Conservation (phyloP, 1,139 yeast genomes). For the Yamadazyma atmosphaerica region DNA sequence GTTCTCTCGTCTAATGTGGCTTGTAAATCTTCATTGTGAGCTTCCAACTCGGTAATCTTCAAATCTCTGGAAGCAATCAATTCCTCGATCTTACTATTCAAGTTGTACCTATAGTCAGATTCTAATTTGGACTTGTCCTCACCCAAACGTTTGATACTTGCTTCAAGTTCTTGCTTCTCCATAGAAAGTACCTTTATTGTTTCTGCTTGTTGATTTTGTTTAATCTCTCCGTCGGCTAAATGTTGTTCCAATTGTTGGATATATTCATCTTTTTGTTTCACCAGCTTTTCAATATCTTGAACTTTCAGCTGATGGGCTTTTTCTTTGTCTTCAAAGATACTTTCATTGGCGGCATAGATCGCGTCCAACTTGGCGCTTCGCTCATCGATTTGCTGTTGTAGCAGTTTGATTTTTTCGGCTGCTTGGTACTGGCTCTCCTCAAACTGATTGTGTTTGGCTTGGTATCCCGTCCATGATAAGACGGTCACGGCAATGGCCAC, state of each 20-base stretch:
- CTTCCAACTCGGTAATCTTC: conserved; percentile 12
- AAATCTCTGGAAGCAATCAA: conserved; percentile 28
- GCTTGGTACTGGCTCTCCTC: conserved; percentile 8
- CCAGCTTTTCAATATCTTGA: neutral
- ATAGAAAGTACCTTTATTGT: conserved; percentile 5
- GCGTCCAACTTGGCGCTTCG: neutral
- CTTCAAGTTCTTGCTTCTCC: conserved; percentile 3
- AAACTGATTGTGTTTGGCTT: conserved; percentile 8
- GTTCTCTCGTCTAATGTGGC: conserved; percentile 11
- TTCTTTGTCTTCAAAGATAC: conserved; percentile 11
- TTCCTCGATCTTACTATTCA: conserved; percentile 31
- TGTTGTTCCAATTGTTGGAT: conserved; percentile 2
- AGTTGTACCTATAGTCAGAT: conserved; percentile 26
- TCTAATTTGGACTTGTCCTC: conserved; percentile 19
- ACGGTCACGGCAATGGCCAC: neutral
- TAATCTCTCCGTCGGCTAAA: conserved; percentile 4
- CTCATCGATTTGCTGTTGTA: neutral
- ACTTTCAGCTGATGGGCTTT: conserved; percentile 5
- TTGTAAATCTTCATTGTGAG: conserved; percentile 9
- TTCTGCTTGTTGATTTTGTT: conserved; percentile 1
- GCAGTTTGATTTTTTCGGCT: conserved; percentile 6
- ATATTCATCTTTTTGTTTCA: neutral
- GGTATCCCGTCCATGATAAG: conserved; percentile 1
- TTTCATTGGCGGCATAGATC: conserved; percentile 8
- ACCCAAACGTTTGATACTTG: conserved; percentile 5